Evolutionary conservation across 257 asterid genomes (phyloP).

Genomic region (Salvia rosmarinus): DNA sequence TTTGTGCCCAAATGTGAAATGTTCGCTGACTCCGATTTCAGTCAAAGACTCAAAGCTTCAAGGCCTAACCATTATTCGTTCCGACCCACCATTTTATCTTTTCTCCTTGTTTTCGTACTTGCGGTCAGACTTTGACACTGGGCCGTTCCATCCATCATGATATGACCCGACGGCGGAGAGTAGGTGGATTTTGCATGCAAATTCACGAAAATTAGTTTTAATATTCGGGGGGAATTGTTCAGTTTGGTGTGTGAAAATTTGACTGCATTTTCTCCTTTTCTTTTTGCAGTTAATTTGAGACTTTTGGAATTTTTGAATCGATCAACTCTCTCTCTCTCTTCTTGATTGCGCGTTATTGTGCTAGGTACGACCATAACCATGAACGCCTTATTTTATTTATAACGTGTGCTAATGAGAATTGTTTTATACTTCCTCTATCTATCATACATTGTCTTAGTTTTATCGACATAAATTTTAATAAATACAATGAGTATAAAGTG

Average conservation of each 20-base stretch:
- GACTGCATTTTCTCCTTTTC: slow-evolving; percentile 30
- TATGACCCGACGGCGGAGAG: slow-evolving; percentile 36
- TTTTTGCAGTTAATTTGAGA: slow-evolving; percentile 23
- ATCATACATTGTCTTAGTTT: no score
- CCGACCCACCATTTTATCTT: slow-evolving; percentile 51
- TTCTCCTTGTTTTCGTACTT: slow-evolving; percentile 43
- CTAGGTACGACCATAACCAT: neutral
- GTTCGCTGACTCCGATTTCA: slow-evolving; percentile 25
- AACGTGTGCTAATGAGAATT: no score
- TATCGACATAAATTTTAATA: no score
- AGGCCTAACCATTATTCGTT: slow-evolving; percentile 46
- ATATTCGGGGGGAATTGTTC: slow-evolving; percentile 46
- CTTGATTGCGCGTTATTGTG: slow-evolving; percentile 6
- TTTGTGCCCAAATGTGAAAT: neutral
- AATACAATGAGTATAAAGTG: no score
- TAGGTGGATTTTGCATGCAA: neutral
- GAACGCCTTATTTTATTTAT: neutral
- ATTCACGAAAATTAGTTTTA: slow-evolving; percentile 35
- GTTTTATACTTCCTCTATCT: no score
- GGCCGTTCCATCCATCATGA: slow-evolving; percentile 42
- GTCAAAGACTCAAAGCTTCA: slow-evolving; percentile 64
- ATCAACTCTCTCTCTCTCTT: slow-evolving; percentile 4
- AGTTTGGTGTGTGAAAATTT: slow-evolving; percentile 33
- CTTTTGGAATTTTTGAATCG: slow-evolving; percentile 37
- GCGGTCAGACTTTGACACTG: slow-evolving; percentile 30